A percentile compares a stretch with the other conserved stretches of the same genome.
These are phyloP conservation scores for Cyberlindnera xylosilytica DNA, from an alignment of 805 yeast species.

Conservation along the genomic window DNA sequence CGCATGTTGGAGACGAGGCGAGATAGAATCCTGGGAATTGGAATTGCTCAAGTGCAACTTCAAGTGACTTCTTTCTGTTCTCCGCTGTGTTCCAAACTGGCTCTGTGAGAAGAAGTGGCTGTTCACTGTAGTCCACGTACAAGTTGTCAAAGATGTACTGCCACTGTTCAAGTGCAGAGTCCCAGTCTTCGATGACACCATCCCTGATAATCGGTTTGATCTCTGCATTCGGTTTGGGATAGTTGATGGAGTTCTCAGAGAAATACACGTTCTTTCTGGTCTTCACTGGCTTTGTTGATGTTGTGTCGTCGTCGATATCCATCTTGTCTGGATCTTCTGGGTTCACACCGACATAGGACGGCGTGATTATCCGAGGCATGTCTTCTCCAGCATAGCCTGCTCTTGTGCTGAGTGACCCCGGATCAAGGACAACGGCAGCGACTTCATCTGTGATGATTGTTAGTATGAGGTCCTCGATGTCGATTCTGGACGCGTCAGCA, in stretches of 20 bases:
- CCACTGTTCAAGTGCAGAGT: conserved; percentile 75
- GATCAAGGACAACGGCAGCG: conserved; percentile 86
- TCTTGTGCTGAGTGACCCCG: conserved; percentile 81
- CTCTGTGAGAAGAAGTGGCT: conserved; percentile 81
- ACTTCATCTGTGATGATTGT: conserved; percentile 59
- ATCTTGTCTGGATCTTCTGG: conserved; percentile 17
- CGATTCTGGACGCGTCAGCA: neutral
- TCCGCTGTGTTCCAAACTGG: conserved; percentile 77
- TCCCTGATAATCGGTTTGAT: conserved; percentile 58
- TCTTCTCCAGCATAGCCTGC: conserved; percentile 94
- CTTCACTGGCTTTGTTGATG: conserved; percentile 12
- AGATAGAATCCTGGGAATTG: conserved; percentile 78
- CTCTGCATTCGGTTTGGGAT: conserved; percentile 50
- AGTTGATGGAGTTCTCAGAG: conserved; percentile 42
- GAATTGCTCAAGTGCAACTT: conserved; percentile 64
- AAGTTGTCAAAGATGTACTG: conserved; percentile 53
- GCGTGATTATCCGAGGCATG: conserved; percentile 70
- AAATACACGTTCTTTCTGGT: conserved; percentile 28
- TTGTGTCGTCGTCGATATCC: conserved; percentile 23
- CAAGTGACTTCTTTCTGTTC: conserved; percentile 68
- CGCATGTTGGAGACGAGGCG: conserved; percentile 82
- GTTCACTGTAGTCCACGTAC: conserved; percentile 54
- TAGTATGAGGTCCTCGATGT: conserved; percentile 6
- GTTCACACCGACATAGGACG: conserved; percentile 59
- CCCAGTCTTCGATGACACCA: conserved; percentile 78